phyloP scores from a whole-genome alignment of 768 basidiomycete species.

The Lepiota venenata region DNA sequence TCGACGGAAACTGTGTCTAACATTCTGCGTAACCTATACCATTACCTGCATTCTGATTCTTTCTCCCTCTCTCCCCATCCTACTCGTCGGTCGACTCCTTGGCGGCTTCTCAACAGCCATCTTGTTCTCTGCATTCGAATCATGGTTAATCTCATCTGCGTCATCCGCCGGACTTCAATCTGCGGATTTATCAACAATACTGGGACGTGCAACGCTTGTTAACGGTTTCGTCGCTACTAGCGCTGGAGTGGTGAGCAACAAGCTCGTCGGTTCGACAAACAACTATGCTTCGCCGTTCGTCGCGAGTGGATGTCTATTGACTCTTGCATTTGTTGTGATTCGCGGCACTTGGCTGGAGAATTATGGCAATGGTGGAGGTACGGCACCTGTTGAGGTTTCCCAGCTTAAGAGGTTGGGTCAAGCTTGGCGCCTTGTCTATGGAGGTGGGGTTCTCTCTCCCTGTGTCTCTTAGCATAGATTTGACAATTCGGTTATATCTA shows the following conservation, averaged over 20 bases:
- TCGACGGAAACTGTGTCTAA: conserved; percentile 62
- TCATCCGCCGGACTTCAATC: conserved; percentile 47
- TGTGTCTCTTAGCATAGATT: not conserved
- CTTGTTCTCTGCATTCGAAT: conserved; percentile 73
- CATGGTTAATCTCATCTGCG: conserved; percentile 70
- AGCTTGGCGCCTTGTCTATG: conserved; percentile 55
- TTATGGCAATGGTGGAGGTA: conserved; percentile 47
- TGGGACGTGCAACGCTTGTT: conserved; percentile 70
- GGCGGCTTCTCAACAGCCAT: conserved; percentile 76
- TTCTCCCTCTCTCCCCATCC: conserved; percentile 51
- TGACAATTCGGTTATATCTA: not conserved
- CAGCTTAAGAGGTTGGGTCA: conserved; percentile 50
- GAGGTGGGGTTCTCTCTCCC: conserved; percentile 30
- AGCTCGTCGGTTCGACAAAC: conserved; percentile 48
- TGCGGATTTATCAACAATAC: conserved; percentile 60
- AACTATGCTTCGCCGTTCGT: conserved; percentile 65
- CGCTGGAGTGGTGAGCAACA: conserved; percentile 66
- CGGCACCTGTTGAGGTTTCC: conserved; percentile 35
- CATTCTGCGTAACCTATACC: conserved; percentile 68
- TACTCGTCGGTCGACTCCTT: conserved; percentile 60
- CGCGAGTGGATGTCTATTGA: conserved; percentile 54
- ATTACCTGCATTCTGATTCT: conserved; percentile 58
- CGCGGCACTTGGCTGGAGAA: conserved; percentile 64
- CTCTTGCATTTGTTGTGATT: conserved; percentile 56
- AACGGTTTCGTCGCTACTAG: conserved; percentile 71